Conservation (phyloP, 2,329 filamentous ascomycete genomes). For the Ophiostoma sp. region DNA sequence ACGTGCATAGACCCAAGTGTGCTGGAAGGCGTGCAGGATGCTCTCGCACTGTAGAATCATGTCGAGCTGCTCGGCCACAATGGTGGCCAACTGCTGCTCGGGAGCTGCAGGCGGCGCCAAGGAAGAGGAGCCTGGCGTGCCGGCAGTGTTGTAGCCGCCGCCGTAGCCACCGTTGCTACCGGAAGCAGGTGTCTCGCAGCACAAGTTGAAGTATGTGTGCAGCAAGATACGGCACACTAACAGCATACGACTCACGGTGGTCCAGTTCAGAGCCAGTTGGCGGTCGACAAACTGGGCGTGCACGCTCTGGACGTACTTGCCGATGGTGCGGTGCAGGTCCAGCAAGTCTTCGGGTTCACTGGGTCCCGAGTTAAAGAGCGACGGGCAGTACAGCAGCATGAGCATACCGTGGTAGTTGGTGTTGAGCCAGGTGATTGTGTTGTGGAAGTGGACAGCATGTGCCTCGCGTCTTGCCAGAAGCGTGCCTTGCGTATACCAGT, state of each 20-base stretch:
- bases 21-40: slow-evolving; percentile 20
- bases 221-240: slow-evolving; percentile 42
- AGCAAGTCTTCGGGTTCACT: slow-evolving; percentile 34
- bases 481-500: slow-evolving; percentile 50
- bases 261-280: slow-evolving; percentile 46
- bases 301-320: slow-evolving; percentile 45
- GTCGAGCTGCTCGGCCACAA: slow-evolving; percentile 25
- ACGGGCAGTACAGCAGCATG: slow-evolving; percentile 46
- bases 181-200: not conserved
- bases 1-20: slow-evolving; percentile 18
- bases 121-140: not conserved
- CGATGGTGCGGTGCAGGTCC: slow-evolving; percentile 43
- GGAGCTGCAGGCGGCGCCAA: not conserved
- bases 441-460: slow-evolving; percentile 49
- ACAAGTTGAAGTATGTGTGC: slow-evolving; percentile 33
- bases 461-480: slow-evolving; percentile 45
- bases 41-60: slow-evolving; percentile 23
- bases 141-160: not conserved
- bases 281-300: slow-evolving; percentile 44
- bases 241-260: slow-evolving; percentile 43
- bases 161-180: not conserved
- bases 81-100: slow-evolving; percentile 5
- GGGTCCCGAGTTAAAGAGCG: slow-evolving; percentile 42
- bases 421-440: slow-evolving; percentile 47
- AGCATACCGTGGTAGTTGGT: slow-evolving; percentile 48